Evolutionary conservation across 2,329 filamentous ascomycete species (phyloP), one percentile per base, ranked within the genome.

Genomic region (Xylaria sp.): DNA sequence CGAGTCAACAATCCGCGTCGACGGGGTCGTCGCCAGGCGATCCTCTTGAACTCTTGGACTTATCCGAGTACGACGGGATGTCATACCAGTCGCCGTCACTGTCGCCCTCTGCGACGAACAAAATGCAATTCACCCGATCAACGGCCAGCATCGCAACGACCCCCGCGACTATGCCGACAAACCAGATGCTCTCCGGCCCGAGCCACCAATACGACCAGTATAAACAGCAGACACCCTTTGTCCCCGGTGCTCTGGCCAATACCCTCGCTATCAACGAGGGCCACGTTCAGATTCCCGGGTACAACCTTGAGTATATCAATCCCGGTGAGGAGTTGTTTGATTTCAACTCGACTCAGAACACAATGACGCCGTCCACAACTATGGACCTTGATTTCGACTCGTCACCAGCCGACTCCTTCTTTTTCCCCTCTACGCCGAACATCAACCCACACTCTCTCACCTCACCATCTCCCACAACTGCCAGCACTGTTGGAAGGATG

Each of bases 161-260:
- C 5, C 86, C 88, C n/a, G 82, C 84, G 3, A 81, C 83, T 42
- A 80, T 90, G 66, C 80, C 88, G 21, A 80, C 86, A 8, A 80
- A 76, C 29, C 87, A 91, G 70, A 86, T 86, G 23, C 88, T 94
- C 77, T 90, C 89, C 57, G 93, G 90, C 42, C 95, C 96, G 9
- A 97, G 93, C 81, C 94, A 98, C 83, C 93, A 97, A 82, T 98
- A 98, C 85, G 93, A 94, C 77, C 90, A 93, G 78, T 97, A 98
- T 84, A 93, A 93, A 83, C 96, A 99, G 80, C 94, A 98, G 84
- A 98, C 96, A 3, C 94, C 94, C 71, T 90, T 98, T 35, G 93
- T 96, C 0, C 91, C 93, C 1, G 94, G 94, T 70, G 94, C 93
- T 61, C 84, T 96, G 71, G 90, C 91, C 50, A 92, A 89, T 80